These are phyloP conservation scores for Candida insectalens DNA, from an alignment of 805 yeast genomes.

Conservation along the genomic window DNA sequence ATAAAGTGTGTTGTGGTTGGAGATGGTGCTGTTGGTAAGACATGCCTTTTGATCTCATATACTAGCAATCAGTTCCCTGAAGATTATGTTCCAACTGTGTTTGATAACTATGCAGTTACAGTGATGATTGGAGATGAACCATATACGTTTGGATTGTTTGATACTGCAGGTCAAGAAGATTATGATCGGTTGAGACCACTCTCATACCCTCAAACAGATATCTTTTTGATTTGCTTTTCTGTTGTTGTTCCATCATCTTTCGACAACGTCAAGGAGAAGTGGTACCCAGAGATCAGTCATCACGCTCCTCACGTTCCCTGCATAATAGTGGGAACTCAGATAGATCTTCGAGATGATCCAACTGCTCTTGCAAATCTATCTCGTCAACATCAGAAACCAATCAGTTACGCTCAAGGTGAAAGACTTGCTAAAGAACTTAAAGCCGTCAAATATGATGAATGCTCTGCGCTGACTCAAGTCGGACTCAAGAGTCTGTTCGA, in stretches of 20 bases:
- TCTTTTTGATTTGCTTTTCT: slow-evolving; percentile 89
- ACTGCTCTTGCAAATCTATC: slow-evolving; percentile 81
- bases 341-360: slow-evolving; percentile 90
- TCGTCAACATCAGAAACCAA: slow-evolving; percentile 84
- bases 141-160: slow-evolving; percentile 92
- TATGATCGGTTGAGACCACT: slow-evolving; percentile 95
- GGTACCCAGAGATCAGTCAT: slow-evolving; percentile 96
- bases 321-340: slow-evolving; percentile 93
- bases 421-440: slow-evolving; percentile 87
- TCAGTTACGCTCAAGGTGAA: slow-evolving; percentile 81
- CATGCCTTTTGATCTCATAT: slow-evolving; percentile 90
- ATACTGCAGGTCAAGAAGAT: slow-evolving; percentile 99
- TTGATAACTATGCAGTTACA: slow-evolving; percentile 90
- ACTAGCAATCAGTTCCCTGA: slow-evolving; percentile 97
- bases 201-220: slow-evolving; percentile 95
- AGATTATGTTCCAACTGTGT: slow-evolving; percentile 97
- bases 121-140: slow-evolving; percentile 98
- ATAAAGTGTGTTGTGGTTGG: slow-evolving; percentile 98
- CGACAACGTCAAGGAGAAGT: slow-evolving; percentile 95
- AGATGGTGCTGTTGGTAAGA: slow-evolving; percentile 99
- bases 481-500: slow-evolving; percentile 98
- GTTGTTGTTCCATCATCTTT: slow-evolving; percentile 96
- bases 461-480: slow-evolving; percentile 94
- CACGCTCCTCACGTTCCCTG: slow-evolving; percentile 98
- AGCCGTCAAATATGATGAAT: slow-evolving; percentile 95